phyloP scores from a whole-genome alignment of 371 early-diverging fungal genomes.

The Mortierella sp. region DNA sequence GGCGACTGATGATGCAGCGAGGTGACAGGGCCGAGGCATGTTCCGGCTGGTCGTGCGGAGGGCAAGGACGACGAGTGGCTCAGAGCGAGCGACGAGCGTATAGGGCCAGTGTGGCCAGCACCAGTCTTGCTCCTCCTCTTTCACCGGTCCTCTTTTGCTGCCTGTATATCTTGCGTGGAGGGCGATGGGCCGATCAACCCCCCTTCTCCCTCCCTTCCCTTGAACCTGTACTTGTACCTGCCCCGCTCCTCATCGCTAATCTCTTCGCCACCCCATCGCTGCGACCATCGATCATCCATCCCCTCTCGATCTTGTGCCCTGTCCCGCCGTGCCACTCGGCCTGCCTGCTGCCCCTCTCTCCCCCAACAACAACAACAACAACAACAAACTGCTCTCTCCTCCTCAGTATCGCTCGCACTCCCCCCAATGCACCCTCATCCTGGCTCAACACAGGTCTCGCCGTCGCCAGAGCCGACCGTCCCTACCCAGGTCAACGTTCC shows the following conservation, averaged over 20 bases:
- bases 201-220: not conserved
- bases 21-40: too few species aligned
- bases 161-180: not conserved
- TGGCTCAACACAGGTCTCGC: conserved; percentile 40
- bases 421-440: conserved; percentile 38
- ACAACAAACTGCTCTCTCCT: not conserved
- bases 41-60: too few species aligned
- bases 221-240: not conserved
- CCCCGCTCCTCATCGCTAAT: not conserved
- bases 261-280: too few species aligned
- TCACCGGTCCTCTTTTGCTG: conserved; percentile 9
- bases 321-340: too few species aligned
- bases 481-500: conserved; percentile 45
- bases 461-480: conserved; percentile 51
- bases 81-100: too few species aligned
- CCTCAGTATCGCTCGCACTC: not conserved
- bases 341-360: conserved; percentile 1
- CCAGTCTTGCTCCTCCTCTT: not conserved
- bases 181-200: not conserved
- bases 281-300: too few species aligned
- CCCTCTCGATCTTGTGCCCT: too few species aligned
- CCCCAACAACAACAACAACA: not conserved
- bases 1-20: too few species aligned
- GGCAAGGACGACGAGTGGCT: too few species aligned
- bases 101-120: too few species aligned